Conservation (phyloP, 2,329 filamentous ascomycete genomes). For the Eurotiales sp. region DNA sequence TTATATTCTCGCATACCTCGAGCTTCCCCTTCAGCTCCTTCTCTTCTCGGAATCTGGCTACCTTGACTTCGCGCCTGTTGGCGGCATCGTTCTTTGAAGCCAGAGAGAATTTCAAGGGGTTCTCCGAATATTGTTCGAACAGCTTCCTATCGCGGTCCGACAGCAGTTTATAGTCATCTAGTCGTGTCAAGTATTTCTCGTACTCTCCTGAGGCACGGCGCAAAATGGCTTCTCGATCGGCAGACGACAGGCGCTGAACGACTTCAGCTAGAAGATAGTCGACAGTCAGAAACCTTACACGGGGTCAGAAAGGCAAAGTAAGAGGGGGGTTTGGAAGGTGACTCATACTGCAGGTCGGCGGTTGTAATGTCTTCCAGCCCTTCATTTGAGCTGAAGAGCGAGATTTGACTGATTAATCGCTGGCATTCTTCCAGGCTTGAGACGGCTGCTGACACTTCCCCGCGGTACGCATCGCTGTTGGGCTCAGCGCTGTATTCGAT, state of each 20-base stretch:
- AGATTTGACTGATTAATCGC: conserved; percentile 63
- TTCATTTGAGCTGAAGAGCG: conserved; percentile 90
- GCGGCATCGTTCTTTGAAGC: conserved; percentile 64
- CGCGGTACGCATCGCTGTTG: conserved; percentile 62
- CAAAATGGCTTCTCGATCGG: conserved; percentile 62
- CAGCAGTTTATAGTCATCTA: conserved; percentile 77
- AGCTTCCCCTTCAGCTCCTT: conserved; percentile 80
- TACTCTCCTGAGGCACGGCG: conserved; percentile 64
- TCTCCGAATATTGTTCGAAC: conserved; percentile 69
- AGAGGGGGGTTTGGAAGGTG: no score
- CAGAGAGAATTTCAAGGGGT: conserved; percentile 68
- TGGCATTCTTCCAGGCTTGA: conserved; percentile 70
- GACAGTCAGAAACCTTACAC: conserved; percentile 65
- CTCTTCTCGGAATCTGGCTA: conserved; percentile 77
- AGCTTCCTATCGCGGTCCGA: conserved; percentile 61
- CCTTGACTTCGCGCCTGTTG: conserved; percentile 75
- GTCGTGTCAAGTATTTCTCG: conserved; percentile 70
- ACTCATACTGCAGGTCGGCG: conserved; percentile 66
- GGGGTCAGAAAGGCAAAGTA: not conserved
- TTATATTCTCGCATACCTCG: conserved; percentile 49
- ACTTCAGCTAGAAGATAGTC: conserved; percentile 78
- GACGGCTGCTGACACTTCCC: conserved; percentile 64
- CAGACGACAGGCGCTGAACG: conserved; percentile 60
- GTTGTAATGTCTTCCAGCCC: conserved; percentile 81
- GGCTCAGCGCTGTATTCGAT: conserved; percentile 64